Percentiles rank a stretch among this genome's conserved stretches.
phyloP scores from a whole-genome alignment of 441 rosid species.

The Mallotus japonicus region DNA sequence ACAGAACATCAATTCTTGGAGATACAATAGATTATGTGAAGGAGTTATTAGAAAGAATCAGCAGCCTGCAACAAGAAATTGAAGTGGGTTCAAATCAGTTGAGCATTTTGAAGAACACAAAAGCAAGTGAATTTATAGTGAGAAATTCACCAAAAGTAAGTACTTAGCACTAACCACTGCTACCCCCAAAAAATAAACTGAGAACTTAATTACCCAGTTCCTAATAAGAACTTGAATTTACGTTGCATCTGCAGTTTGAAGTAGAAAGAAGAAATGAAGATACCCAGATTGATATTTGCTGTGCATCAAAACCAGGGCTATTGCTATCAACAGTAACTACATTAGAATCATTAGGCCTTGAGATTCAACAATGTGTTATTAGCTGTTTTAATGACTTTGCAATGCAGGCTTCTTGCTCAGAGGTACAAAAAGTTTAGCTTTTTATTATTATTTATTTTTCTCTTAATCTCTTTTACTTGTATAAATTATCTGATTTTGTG shows the following conservation, averaged over 20 bases:
- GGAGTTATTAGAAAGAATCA: conserved; percentile 76
- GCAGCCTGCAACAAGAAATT: conserved; percentile 54
- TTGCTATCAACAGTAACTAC: conserved; percentile 69
- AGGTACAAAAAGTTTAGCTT: conserved; percentile 37
- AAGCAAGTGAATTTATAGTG: conserved; percentile 49
- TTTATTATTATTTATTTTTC: not conserved
- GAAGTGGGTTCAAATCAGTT: conserved; percentile 32
- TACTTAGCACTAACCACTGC: not conserved
- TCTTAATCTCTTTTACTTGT: not conserved
- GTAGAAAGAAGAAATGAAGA: conserved; percentile 51
- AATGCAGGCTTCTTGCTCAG: conserved; percentile 85
- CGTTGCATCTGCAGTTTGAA: conserved; percentile 52
- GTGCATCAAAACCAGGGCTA: conserved; percentile 71
- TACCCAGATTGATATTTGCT: conserved; percentile 67
- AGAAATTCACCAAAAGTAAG: conserved; percentile 92
- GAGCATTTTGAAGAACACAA: conserved; percentile 45
- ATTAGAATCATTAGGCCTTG: conserved; percentile 72
- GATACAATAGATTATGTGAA: conserved; percentile 92
- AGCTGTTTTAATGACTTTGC: conserved; percentile 88
- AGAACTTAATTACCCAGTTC: not conserved
- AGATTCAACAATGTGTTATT: conserved; percentile 85
- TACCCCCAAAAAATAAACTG: too few species aligned
- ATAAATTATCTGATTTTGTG: not conserved
- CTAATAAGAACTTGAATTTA: not conserved
- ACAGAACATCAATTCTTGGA: conserved; percentile 89